Conservation (phyloP, 1,284 basidiomycete species). For the Melampsora abietis-canadensis region DNA sequence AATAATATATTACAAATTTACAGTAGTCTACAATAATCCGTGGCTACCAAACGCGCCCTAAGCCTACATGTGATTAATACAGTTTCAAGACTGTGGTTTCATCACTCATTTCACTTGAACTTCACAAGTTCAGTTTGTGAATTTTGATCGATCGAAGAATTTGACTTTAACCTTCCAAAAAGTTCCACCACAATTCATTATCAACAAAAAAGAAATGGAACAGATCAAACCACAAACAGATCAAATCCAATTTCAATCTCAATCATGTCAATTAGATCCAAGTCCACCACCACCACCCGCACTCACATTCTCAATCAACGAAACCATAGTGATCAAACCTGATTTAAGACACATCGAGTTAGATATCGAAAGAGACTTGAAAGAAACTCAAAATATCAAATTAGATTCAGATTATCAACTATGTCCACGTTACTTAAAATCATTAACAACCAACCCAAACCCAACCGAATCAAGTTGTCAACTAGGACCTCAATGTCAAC, state of each 20-base stretch:
- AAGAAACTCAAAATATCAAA: constrained; percentile 77
- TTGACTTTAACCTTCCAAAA: no score
- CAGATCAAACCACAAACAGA: no score
- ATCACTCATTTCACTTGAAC: no score
- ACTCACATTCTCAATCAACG: not conserved
- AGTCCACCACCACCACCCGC: not conserved
- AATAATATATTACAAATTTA: no score
- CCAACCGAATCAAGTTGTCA: constrained; percentile 64
- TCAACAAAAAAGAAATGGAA: no score
- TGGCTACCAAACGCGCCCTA: no score
- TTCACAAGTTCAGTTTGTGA: no score
- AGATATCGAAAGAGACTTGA: constrained; percentile 75
- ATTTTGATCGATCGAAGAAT: no score
- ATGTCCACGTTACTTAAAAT: constrained; percentile 39
- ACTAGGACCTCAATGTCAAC: constrained; percentile 78
- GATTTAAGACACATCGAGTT: constrained; percentile 94
- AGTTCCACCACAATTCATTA: no score
- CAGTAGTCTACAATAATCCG: no score
- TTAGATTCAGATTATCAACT: constrained; percentile 63
- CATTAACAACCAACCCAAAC: not conserved
- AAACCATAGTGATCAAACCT: constrained; percentile 62
- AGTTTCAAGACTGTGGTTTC: no score
- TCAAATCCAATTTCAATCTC: not conserved
- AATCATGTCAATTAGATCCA: not conserved
- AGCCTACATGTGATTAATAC: no score